These are phyloP conservation scores for Brassica rapa DNA, from an alignment of 345 rosid genomes.

Conservation along the genomic window DNA sequence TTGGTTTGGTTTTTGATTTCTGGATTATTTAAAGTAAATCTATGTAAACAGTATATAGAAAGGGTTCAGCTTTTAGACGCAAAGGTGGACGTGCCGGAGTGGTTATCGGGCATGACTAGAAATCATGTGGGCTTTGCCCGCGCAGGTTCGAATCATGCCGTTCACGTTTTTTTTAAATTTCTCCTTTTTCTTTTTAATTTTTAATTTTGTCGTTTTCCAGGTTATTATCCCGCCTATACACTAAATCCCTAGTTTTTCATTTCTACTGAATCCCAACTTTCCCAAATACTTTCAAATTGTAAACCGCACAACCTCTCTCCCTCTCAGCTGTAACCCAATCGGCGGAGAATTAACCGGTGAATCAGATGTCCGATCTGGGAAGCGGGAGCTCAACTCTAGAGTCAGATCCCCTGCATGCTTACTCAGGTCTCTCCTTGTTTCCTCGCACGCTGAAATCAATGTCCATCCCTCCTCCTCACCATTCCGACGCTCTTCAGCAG, in stretches of 20 bases:
- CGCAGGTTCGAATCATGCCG: constrained; percentile 88
- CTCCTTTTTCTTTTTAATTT: background rate
- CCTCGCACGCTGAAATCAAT: constrained; percentile 57
- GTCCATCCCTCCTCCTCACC: constrained; percentile 38
- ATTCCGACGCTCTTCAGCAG: constrained; percentile 47
- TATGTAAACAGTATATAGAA: background rate
- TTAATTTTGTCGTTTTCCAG: background rate
- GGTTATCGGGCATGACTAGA: constrained; percentile 80
- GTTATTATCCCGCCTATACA: background rate
- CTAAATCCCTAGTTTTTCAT: background rate
- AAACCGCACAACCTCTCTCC: constrained; percentile 6
- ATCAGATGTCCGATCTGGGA: constrained; percentile 21
- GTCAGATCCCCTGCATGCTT: constrained; percentile 58
- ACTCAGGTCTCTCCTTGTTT: constrained; percentile 63
- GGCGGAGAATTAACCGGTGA: constrained; percentile 13
- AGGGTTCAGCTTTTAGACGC: background rate
- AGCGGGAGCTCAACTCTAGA: constrained; percentile 12
- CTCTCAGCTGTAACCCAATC: background rate
- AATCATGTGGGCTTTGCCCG: constrained; percentile 41
- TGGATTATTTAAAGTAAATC: too few relatives aligned
- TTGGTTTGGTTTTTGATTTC: too few relatives aligned
- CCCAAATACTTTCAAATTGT: constrained; percentile 10
- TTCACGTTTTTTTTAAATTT: constrained; percentile 9
- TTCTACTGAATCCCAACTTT: constrained; percentile 18
- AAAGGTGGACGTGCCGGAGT: constrained; percentile 43